phyloP scores from a whole-genome alignment of 2,329 filamentous ascomycete species.

The Dryadomyces sulphureus region DNA sequence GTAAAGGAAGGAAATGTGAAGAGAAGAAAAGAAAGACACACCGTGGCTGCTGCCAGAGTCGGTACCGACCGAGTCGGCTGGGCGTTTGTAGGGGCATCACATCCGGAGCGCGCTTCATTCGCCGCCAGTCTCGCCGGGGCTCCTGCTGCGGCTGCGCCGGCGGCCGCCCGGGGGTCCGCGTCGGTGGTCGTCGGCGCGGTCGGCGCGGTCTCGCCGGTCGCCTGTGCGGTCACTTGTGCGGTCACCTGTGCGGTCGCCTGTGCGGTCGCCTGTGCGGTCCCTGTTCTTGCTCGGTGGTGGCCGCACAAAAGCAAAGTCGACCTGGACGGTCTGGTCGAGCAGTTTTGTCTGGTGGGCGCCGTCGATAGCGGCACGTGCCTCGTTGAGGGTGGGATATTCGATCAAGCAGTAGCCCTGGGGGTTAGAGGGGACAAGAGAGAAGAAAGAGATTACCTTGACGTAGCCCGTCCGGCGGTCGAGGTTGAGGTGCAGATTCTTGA shows the following conservation, averaged over 20 bases:
- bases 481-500: conserved; percentile 77
- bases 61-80: no score
- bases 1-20: not conserved
- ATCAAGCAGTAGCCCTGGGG: conserved; percentile 71
- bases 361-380: conserved; percentile 70
- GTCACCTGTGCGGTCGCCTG: conserved; percentile 19
- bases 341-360: conserved; percentile 64
- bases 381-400: conserved; percentile 65
- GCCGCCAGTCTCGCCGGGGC: conserved; percentile 20
- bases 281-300: conserved; percentile 49
- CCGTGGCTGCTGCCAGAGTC: not conserved
- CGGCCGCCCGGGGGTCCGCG: conserved; percentile 18
- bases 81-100: no score
- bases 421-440: not conserved
- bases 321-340: conserved; percentile 64
- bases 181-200: conserved; percentile 2
- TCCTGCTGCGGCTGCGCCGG: conserved; percentile 29
- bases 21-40: no score
- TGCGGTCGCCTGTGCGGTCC: conserved; percentile 16
- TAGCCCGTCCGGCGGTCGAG: conserved; percentile 71
- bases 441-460: conserved; percentile 49
- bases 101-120: conserved; percentile 12
- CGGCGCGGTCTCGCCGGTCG: not conserved
- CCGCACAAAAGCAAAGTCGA: conserved; percentile 76
- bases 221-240: conserved; percentile 16